Conservation (phyloP, 768 basidiomycete species). For the Coprinopsis sp. region DNA sequence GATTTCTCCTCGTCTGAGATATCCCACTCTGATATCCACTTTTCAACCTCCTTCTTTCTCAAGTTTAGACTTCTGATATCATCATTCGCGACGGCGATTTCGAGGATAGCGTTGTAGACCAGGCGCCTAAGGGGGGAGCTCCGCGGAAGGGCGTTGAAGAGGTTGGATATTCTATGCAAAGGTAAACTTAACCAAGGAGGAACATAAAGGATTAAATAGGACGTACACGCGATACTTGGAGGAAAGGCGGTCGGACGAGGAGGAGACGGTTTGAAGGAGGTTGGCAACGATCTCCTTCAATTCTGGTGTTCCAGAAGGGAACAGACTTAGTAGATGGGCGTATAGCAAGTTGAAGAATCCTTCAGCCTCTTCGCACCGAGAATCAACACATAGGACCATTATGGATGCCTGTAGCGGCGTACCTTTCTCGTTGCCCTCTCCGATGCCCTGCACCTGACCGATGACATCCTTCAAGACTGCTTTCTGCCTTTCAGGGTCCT, state of each 20-base stretch:
- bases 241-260: conserved; percentile 47
- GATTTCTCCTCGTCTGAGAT: conserved; percentile 59
- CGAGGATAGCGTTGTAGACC: conserved; percentile 60
- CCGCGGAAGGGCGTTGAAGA: conserved; percentile 74
- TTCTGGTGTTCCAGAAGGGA: conserved; percentile 50
- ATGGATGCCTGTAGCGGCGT: conserved; percentile 15
- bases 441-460: conserved; percentile 59
- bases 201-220: conserved; percentile 10
- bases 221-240: conserved; percentile 77
- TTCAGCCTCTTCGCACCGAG: conserved; percentile 53
- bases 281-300: conserved; percentile 44
- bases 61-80: conserved; percentile 62
- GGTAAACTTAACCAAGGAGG: conserved; percentile 4
- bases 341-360: conserved; percentile 85
- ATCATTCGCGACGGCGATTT: conserved; percentile 53
- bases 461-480: conserved; percentile 57
- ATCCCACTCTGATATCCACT: conserved; percentile 76
- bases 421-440: conserved; percentile 80
- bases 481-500: conserved; percentile 50
- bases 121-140: conserved; percentile 57
- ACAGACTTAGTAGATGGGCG: conserved; percentile 64
- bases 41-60: conserved; percentile 57
- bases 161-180: conserved; percentile 60
- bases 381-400: not conserved
- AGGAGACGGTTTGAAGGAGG: conserved; percentile 52